phyloP scores from a whole-genome alignment of 2,329 filamentous ascomycete genomes.

The Fulvia fulva region DNA sequence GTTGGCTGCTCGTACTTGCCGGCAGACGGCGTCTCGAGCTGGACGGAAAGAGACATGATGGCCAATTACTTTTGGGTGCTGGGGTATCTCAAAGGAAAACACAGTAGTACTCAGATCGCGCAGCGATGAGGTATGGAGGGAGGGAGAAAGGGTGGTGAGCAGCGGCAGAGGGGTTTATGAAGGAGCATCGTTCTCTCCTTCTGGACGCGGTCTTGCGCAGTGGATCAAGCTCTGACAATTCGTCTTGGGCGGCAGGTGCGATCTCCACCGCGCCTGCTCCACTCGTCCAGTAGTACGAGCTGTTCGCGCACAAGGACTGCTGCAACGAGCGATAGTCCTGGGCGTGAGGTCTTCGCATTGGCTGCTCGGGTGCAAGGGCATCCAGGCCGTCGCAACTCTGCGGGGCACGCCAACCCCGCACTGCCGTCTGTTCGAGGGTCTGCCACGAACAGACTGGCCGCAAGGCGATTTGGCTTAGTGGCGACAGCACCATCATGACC shows the following conservation, averaged over 20 bases:
- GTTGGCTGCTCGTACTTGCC: conserved; percentile 55
- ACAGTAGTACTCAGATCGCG: conserved; percentile 17
- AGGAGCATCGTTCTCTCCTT: conserved; percentile 1
- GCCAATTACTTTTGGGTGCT: conserved; percentile 6
- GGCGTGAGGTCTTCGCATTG: neutral
- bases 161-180: neutral
- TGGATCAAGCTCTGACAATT: conserved; percentile 16
- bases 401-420: conserved; percentile 2
- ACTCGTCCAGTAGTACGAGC: conserved; percentile 20
- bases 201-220: neutral
- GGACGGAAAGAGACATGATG: conserved; percentile 47
- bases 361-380: conserved; percentile 8
- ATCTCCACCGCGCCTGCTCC: conserved; percentile 19
- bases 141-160: conserved; percentile 5
- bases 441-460: neutral
- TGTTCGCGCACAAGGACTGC: conserved; percentile 21
- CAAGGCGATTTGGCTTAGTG: neutral
- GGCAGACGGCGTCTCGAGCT: conserved; percentile 65
- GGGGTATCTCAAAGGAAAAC: conserved; percentile 22
- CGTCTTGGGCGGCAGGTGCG: conserved; percentile 6
- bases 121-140: conserved; percentile 18
- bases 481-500: neutral
- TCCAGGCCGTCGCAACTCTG: neutral
- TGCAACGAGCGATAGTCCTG: conserved; percentile 1
- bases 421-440: conserved; percentile 12